Base-by-base conservation (phyloP, 106 monocot species). In the Chionographis japonica region DNA sequence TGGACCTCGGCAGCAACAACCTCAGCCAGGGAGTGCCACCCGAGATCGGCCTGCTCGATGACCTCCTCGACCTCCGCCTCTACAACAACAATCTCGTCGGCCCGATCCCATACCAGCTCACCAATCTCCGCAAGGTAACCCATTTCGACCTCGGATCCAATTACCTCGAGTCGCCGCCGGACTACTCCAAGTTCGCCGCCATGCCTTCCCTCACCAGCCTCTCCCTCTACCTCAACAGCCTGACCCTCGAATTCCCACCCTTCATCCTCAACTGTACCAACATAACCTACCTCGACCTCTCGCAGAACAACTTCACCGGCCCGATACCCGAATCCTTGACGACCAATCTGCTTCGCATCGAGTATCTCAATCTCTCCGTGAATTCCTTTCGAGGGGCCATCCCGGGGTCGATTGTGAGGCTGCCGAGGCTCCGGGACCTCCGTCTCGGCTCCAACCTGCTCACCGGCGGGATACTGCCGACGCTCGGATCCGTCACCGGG, bases 321-420 rank as follows among this genome's bases (percentile, higher is more conserved):
- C 56, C 65, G 2, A 69, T 92, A 19, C 92, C 85, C 5, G 69
- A 62, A 6, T 39, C 67, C 0, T 12, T 91, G 15, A 56, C 66
- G 0, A 72, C 72, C 15, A 71, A 62, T 0, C 43, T 94, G 50
- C 59, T 61, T 37, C 60, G 74, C 11, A 81, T 95, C 3, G 17
- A 70, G 63, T 78, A 79, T 52, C 75, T 95, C 56, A 83, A 86
- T 51, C 85, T 95, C 36, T 51, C 67, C 8, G 0, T 1, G 1
- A 95, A 95, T 59, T 50, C 71, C 13, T 95, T 95, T 61, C 3
- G 53, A 4, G 95, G 88, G 3, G 11, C 0, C 0, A 82, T 95
- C 14, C 94, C 94, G 1, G 9, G 20, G 2, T 67, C 56, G 12
- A 49, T 93, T 7, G 40, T 62, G 1, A 76, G 72, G 63, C 63